Evolutionary conservation across 768 basidiomycete species (phyloP), one percentile per base, ranked within the genome.

Genomic region (Serendipita sp.): DNA sequence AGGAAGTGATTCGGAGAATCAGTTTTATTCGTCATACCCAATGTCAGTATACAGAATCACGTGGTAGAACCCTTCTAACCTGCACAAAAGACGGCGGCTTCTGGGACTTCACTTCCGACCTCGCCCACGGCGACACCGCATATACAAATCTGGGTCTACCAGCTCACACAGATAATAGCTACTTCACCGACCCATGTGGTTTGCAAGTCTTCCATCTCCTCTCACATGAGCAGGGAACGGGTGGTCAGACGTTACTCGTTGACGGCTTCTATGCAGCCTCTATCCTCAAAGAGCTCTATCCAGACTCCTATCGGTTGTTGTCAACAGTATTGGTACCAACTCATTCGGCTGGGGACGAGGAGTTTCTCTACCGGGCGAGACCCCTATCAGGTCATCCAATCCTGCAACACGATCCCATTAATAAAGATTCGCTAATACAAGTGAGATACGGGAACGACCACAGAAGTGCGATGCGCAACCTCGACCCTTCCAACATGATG

Each of bases 391-490:
- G 84, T 0, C 86, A 86, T 69, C 88, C 93, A 0, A 81, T 88
- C 0, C 77, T 97, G 3, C 75, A 79, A 15, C 88, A 91, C 71
- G 86, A 92, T 63, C 69, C 73, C 1, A 63, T 72, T 5, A 81
- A 78, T 11, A 83, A 81, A 1, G 81, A 86, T 54, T 11, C 30
- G 66, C 78, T 97, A 0, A 73, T 78, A 3, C 86, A 90, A 66
- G 86, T 97, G 38, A 75, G 94, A 63, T 98, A 93, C 90, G 98
- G 97, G 70, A 94, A 92, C 67, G 88, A 93, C 68, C 94, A 98
- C 73, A 78, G 95, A 63, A 93, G 90, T 65, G 86, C 86, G 2
- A 81, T 98, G 77, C 81, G 77, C 66, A 76, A 79, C 67, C 68
- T 91, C 67, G 75, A 77, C 15, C 76, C 84, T 0, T 77, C 78